A percentile compares a stretch with the other conserved stretches of the same genome.
phyloP scores from a whole-genome alignment of 176 grass and related monocot species.

The Canna indica region DNA sequence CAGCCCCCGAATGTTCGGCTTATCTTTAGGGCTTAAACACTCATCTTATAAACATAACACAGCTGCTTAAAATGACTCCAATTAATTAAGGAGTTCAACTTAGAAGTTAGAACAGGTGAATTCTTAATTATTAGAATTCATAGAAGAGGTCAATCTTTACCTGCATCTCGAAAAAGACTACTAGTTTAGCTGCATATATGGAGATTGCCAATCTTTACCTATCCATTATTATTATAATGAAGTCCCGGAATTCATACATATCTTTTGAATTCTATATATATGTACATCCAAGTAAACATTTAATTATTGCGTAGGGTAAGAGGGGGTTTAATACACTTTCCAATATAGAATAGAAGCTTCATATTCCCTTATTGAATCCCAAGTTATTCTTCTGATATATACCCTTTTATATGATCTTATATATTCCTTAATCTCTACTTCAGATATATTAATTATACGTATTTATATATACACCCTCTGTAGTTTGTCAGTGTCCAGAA shows the following conservation, averaged over 20 bases:
- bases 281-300: neutral
- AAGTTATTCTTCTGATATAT: slow-evolving; percentile 42
- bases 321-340: slow-evolving; percentile 37
- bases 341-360: slow-evolving; percentile 30
- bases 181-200: neutral
- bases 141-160: no score
- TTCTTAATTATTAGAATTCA: neutral
- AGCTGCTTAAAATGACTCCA: slow-evolving; percentile 12
- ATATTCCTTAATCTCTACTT: slow-evolving; percentile 39
- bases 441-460: neutral
- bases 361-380: slow-evolving; percentile 33
- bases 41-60: slow-evolving; percentile 9
- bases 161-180: slow-evolving; percentile 7
- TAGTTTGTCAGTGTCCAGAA: no score
- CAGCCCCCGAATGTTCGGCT: neutral
- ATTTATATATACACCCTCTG: neutral
- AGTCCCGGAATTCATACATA: slow-evolving; percentile 11
- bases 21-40: slow-evolving; percentile 1
- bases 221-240: neutral
- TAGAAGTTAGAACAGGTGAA: neutral
- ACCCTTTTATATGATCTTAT: slow-evolving; percentile 44
- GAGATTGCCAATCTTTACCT: slow-evolving; percentile 16
- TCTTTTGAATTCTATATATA: neutral
- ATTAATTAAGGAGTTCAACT: neutral
- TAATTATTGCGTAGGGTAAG: slow-evolving; percentile 24